These are phyloP conservation scores for Xylariaceae sp. DNA, from an alignment of 2,329 filamentous ascomycete genomes.

Conservation along the genomic window DNA sequence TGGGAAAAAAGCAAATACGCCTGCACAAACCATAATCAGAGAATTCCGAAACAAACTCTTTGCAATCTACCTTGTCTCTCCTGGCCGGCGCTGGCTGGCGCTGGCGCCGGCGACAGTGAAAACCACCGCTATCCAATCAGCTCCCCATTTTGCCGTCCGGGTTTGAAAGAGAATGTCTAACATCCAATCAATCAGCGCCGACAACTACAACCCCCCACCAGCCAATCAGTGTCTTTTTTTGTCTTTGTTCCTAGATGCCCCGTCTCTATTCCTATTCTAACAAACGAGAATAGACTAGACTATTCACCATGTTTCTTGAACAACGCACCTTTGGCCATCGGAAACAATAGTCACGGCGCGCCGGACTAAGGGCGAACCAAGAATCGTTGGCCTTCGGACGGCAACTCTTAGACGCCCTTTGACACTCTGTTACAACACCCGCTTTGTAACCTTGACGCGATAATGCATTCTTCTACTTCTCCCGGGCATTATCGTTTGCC, in stretches of 20 bases:
- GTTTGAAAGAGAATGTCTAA: slow-evolving; percentile 1
- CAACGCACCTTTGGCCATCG: not conserved
- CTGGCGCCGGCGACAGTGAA: not conserved
- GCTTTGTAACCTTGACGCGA: not conserved
- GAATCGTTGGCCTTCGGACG: not conserved
- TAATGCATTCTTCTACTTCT: not conserved
- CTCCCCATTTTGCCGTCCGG: not conserved
- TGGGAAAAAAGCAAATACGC: too few relatives aligned
- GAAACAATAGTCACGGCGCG: slow-evolving; percentile 1
- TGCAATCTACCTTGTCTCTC: not conserved
- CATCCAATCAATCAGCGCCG: slow-evolving; percentile 12
- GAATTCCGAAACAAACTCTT: not conserved
- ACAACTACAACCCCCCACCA: not conserved
- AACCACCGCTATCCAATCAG: slow-evolving; percentile 7
- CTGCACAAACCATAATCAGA: not conserved
- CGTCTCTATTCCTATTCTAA: not conserved
- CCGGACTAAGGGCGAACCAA: not conserved
- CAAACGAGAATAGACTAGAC: not conserved
- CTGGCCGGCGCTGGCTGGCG: not conserved
- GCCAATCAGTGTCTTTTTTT: slow-evolving; percentile 7
- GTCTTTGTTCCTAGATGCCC: not conserved
- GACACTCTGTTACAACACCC: not conserved
- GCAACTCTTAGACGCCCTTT: not conserved
- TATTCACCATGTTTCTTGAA: not conserved
- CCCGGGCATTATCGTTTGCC: not conserved